Evolutionary conservation across 1,284 basidiomycete genomes (phyloP).

Genomic region (Phylloboletellus chloephorus): DNA sequence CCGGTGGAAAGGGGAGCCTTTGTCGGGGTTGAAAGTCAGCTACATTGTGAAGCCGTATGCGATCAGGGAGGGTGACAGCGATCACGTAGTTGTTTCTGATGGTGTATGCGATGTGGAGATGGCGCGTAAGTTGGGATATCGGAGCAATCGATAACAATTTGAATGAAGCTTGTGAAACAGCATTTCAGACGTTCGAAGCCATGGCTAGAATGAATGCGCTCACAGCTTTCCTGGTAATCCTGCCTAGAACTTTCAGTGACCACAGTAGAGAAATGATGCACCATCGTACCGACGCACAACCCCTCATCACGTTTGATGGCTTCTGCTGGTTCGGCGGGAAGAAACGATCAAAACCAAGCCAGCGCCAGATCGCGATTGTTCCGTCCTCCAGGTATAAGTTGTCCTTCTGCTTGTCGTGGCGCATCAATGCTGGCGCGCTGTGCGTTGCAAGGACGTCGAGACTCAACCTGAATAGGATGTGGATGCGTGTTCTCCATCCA

Average conservation of each 20-base stretch:
- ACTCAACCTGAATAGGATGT: constrained; percentile 43
- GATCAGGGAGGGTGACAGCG: constrained; percentile 39
- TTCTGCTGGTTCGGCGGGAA: constrained; percentile 46
- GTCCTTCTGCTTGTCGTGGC: constrained; percentile 30
- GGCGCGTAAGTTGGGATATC: constrained; percentile 37
- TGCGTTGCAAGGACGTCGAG: constrained; percentile 57
- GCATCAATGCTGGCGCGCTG: constrained; percentile 54
- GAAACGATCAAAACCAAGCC: constrained; percentile 61
- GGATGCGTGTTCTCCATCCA: background rate
- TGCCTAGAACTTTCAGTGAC: constrained; percentile 26
- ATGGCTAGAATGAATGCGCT: constrained; percentile 8
- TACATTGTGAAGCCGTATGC: constrained; percentile 45
- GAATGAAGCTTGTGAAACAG: constrained; percentile 47
- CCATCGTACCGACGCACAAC: constrained; percentile 53
- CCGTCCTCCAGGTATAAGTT: constrained; percentile 42
- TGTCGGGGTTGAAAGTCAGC: constrained; percentile 39
- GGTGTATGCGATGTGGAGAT: constrained; percentile 43
- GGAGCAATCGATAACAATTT: constrained; percentile 50
- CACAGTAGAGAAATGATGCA: background rate
- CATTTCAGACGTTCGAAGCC: constrained; percentile 6
- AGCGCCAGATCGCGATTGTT: constrained; percentile 57
- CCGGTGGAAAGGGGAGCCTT: constrained; percentile 22
- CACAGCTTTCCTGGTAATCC: constrained; percentile 72
- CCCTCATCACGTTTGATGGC: constrained; percentile 42
- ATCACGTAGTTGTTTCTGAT: constrained; percentile 48